Percentiles rank a stretch among this genome's conserved stretches.
These are phyloP conservation scores for Lasiodiplodia gonubiensis DNA, from an alignment of 2,329 filamentous ascomycete genomes.

Conservation along the genomic window DNA sequence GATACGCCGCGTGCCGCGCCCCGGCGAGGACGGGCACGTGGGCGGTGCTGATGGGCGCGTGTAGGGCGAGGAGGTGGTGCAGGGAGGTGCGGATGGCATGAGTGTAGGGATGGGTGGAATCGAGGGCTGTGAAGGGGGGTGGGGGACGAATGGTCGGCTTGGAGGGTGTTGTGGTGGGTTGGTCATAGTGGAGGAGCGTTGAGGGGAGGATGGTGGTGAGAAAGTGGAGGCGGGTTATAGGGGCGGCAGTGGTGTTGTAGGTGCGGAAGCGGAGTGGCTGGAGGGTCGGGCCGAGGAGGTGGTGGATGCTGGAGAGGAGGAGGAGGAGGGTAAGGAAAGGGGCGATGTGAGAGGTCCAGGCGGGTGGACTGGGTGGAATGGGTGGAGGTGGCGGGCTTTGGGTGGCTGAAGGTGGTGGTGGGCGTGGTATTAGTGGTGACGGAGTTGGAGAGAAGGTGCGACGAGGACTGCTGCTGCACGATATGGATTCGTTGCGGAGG, in stretches of 20 bases:
- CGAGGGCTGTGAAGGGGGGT: not conserved
- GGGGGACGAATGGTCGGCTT: not conserved
- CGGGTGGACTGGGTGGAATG: not conserved
- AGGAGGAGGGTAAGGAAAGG: not conserved
- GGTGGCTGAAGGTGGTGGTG: not conserved
- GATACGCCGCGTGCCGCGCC: not conserved
- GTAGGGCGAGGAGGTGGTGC: not conserved
- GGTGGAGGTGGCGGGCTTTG: not conserved
- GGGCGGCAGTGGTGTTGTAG: not conserved
- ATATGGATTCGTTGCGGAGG: conserved; percentile 3
- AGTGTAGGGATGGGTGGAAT: not conserved
- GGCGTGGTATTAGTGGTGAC: too few species aligned
- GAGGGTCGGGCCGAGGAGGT: not conserved
- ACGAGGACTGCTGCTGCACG: not conserved
- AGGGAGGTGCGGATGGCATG: not conserved
- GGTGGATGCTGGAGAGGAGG: not conserved
- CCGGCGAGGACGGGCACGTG: not conserved
- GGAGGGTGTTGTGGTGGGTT: too few species aligned
- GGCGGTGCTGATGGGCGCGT: not conserved
- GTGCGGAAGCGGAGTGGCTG: conserved; percentile 10
- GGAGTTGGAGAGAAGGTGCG: not conserved
- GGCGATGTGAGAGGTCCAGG: too few species aligned
- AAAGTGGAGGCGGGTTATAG: not conserved
- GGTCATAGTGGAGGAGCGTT: not conserved
- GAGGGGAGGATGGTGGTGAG: not conserved